Evolutionary conservation across 768 basidiomycete genomes (phyloP).

Genomic region (Kwoniella dejecticola): DNA sequence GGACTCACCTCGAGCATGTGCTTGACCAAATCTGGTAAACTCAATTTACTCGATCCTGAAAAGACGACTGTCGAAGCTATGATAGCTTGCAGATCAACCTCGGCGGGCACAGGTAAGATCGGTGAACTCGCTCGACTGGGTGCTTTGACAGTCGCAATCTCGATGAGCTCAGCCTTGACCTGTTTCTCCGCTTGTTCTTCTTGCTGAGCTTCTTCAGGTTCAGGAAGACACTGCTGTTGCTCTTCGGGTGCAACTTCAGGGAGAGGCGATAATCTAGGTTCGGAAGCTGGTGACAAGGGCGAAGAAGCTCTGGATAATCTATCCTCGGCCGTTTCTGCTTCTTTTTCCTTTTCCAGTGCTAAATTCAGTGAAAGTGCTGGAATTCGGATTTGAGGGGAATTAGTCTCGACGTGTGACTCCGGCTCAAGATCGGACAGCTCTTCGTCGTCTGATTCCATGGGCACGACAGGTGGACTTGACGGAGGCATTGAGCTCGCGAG

Average conservation of each 20-base stretch:
- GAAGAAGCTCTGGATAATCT: slow-evolving; percentile 12
- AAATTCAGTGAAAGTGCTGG: not conserved
- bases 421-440: slow-evolving; percentile 9
- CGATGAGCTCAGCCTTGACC: slow-evolving; percentile 15
- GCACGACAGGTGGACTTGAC: slow-evolving; percentile 30
- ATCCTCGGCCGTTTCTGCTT: no score
- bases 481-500: slow-evolving; percentile 26
- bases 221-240: no score
- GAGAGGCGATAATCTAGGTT: slow-evolving; percentile 9
- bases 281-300: slow-evolving; percentile 18
- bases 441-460: slow-evolving; percentile 13
- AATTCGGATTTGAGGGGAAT: not conserved
- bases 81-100: slow-evolving; percentile 46
- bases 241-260: slow-evolving; percentile 3
- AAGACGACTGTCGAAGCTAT: slow-evolving; percentile 53
- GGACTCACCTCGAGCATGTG: slow-evolving; percentile 53
- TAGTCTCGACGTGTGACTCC: not conserved
- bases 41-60: slow-evolving; percentile 49
- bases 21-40: slow-evolving; percentile 53
- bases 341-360: not conserved
- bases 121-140: slow-evolving; percentile 10
- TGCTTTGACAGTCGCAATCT: not conserved
- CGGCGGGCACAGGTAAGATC: slow-evolving; percentile 16
- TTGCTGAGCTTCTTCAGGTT: not conserved
- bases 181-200: slow-evolving; percentile 10